Base-by-base conservation (phyloP, 202 grass and related monocot genomes). In the Schoenoplectus triqueter region DNA sequence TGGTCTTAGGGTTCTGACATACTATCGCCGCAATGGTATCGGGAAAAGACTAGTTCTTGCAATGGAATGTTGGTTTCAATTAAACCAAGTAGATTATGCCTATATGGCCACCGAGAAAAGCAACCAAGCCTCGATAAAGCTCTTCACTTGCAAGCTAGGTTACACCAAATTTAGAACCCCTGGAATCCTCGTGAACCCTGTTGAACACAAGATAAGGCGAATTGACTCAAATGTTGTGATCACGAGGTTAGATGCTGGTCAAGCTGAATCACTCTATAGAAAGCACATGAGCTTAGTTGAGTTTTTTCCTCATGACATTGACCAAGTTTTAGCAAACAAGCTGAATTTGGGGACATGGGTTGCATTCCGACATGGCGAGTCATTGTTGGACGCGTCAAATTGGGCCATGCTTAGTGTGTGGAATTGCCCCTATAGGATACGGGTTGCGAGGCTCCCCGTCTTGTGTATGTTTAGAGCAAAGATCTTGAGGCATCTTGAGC, bases 331-430 rank as follows among this genome's bases (percentile, higher is more conserved):
- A 46, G 44, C 74, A 72, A 86, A 86, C 77, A 86, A 82, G 85
- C 64, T 72, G 6, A 82, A 40, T 80, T 73, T 86, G 47, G 85
- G 85, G 22, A 86, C 85, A 15, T 86, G 74, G 50, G 7, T 86
- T 4, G 85, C 77, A 73, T 82, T 57, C 17, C 74, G 61, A 48
- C 64, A 7, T 17, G 85, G 73, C 2, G 65, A 82, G 68, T 63
- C 64, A 7, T 72, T 52, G 49, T 22, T 22, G 4, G 31, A 70
- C 2, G 42, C 77, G 40, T 60, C 54, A 2, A 86, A 51, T 80
- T 86, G 85, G 85, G 85, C 85, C 3, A 72, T 86, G 63, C 77
- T 86, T 10, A 86, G 85, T 41, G 77, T 86, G 47, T 86, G 85
- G 85, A 86, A 81, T 80, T 86, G 75, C 17, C 66, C 85, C 0